Evolutionary conservation across 1,284 basidiomycete species (phyloP), one percentile per base, ranked within the genome.

Genomic region (Ceratobasidium sp.): DNA sequence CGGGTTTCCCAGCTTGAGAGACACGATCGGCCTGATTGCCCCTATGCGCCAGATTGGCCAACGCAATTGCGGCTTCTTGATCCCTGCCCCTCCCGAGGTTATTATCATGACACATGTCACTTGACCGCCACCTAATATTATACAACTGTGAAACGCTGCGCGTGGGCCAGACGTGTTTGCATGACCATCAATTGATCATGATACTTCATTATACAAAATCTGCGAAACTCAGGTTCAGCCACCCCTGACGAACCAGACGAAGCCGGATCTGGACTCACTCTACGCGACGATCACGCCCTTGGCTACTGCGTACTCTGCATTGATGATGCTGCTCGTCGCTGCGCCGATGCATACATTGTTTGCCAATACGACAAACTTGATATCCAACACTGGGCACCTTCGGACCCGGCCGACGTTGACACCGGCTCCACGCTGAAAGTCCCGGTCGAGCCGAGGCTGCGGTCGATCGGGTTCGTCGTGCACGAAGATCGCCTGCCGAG

Each of bases 321-420:
- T 99, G 83, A 99, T 97, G 83, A 99, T 95, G 78, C 95, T 96
- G 81, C 94, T 96, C 61, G 98, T 99, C 67, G 98, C 97, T 11
- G 97, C 97, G 7, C 98, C 97, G 80, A 99, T 95, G 81, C 92
- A 92, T 78, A 99, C 97, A 82, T 99, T 99, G 85, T 99, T 98
- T 78, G 92, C 90, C 76, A 99, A 87, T 61, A 96, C 94, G 54
- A 99, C 94, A 83, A 99, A 98, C 87, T 97, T 97, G 87, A 98
- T 89, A 84, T 99, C 98, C 76, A 99, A 84, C 32, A 99, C 96
- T 49, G 90, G 88, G 83, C 97, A 98, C 83, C 95, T 90, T 76
- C 98, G 88, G 13, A 99, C 91, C 71, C 98, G 87, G 0, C 98
- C 98, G 0, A 99, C 97, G 70, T 89, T 92, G 73, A 99, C 95